Evolutionary conservation across 805 yeast species (phyloP).

Genomic region (Yamadazyma scolyti): DNA sequence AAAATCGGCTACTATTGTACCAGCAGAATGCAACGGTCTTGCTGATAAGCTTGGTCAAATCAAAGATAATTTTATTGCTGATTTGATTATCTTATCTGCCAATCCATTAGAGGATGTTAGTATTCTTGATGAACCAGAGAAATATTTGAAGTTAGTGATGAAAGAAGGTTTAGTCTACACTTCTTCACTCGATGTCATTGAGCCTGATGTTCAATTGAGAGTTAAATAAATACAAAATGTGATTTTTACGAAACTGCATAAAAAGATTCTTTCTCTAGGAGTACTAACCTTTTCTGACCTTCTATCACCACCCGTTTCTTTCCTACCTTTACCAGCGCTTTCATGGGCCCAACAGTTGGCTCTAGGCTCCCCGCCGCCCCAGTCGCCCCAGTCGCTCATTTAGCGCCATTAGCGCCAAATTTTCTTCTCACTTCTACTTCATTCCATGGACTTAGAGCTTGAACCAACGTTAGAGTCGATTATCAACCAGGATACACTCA

Average conservation of each 20-base stretch:
- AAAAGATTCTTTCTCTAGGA: too few species aligned
- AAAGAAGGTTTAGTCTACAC: slow-evolving; percentile 16
- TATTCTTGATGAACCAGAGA: slow-evolving; percentile 21
- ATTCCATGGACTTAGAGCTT: slow-evolving; percentile 51
- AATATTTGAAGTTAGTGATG: slow-evolving; percentile 15
- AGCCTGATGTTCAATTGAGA: too few species aligned
- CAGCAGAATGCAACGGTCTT: slow-evolving; percentile 17
- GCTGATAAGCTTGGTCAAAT: slow-evolving; percentile 19
- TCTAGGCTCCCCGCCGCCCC: too few species aligned
- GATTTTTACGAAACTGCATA: too few species aligned
- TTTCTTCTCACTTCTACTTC: neutral
- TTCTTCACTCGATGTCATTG: too few species aligned
- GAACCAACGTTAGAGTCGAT: slow-evolving; percentile 73
- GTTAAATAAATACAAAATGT: too few species aligned
- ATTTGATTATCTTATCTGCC: slow-evolving; percentile 16
- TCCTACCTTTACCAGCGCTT: too few species aligned
- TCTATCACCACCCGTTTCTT: too few species aligned
- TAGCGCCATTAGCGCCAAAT: neutral
- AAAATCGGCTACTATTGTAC: slow-evolving; percentile 21
- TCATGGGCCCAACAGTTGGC: too few species aligned
- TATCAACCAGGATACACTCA: slow-evolving; percentile 60
- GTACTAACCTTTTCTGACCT: too few species aligned
- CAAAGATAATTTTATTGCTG: slow-evolving; percentile 19
- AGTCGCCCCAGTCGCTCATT: neutral
- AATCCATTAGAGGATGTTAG: slow-evolving; percentile 22